Base-by-base conservation (phyloP, 208 protist species). In the Herpetomonas samuelpessoai region DNA sequence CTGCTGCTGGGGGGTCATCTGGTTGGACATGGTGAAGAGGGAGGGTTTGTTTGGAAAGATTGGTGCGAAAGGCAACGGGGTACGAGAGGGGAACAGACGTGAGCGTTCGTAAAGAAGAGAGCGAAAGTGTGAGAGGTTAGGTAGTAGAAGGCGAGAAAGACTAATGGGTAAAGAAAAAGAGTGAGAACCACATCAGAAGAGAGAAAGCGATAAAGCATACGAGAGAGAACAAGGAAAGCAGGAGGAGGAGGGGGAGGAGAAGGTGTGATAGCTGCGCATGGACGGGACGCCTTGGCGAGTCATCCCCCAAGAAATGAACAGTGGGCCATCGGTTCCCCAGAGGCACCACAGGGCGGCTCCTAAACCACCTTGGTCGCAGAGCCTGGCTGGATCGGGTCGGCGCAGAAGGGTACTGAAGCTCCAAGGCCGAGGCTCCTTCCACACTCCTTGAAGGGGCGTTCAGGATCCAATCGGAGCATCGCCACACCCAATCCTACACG, bases 141-240 rank as follows among this genome's bases (percentile, higher is more conserved):
- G 35, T n/a, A n/a, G n/a, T n/a, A n/a, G n/a, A n/a, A n/a, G n/a
- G n/a, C n/a, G n/a, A n/a, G n/a, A n/a, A n/a, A n/a, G n/a, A n/a
- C n/a, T 18, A n/a, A n/a, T n/a, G n/a, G n/a, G n/a, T n/a, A n/a
- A n/a, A n/a, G 39, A 24, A 64, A 27, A 45, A 35, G 51, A 60
- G 47, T n/a, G 55, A 19, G 25, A 71, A 41, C 60, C 24, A 24
- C 2, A 22, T 48, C n/a, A 26, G 44, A n/a, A 22, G 24, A 51
- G 24, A 39, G 18, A 51, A 67, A 67, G 44, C 1, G 56, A 49
- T 52, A 49, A 47, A 65, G 38, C 24, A 24, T 9, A 22, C 35
- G 28, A 26, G 44, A n/a, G 3, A 26, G 39, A 24, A 39, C 4
- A 51, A 67, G 61, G 44, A 21, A 59, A 49, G 50, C 28, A 47